Base-by-base conservation (phyloP, 1,139 yeast genomes). In the Kazachstania sp. region DNA sequence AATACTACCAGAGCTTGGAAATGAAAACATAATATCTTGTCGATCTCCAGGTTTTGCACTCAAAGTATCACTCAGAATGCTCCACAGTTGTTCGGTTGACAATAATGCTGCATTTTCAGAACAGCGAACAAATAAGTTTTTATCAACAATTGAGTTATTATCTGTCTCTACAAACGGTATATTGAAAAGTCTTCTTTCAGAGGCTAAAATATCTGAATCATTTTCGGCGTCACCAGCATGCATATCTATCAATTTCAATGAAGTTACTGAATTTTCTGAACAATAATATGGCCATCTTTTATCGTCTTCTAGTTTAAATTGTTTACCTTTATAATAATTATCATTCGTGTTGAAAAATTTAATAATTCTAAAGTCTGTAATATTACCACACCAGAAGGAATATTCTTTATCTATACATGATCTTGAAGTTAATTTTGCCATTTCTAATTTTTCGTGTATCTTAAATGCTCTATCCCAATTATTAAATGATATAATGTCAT, bases 1-100 rank as follows among this genome's bases (percentile, higher is more conserved):
- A 26, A 86, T 69, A 0, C 88, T 78, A 0, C 95, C 95, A 0
- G 95, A 81, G 1, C 95, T 83, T 1, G 96, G 96, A 62, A 87
- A 86, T 45, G 78, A 78, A 15, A 86, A 61, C 30, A 26, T 16
- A n/a, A 40, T 30, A 18, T 42, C 48, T 12, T 32, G 28, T 11
- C 18, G 30, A 3, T 44, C 15, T 7, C 31, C 37, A 11, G 39
- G 20, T 7, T 28, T 23, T 8, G 43, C 39, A 18, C 11, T 4
- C 13, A 43, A 30, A 31, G 34, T 39, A 7, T 39, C 37, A 32
- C 36, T 9, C 36, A 51, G 45, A 9, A 45, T 32, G 9, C 44
- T 44, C 56, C 55, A 54, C 2, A 58, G 39, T 18, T 48, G 51
- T 20, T 56, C 54, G 11, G 49, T 34, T 12, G 52, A 43, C 7